Evolutionary conservation across 331 rosid genomes (phyloP), one percentile per base, ranked within the genome.

Genomic region (Phaseolus coccineus): DNA sequence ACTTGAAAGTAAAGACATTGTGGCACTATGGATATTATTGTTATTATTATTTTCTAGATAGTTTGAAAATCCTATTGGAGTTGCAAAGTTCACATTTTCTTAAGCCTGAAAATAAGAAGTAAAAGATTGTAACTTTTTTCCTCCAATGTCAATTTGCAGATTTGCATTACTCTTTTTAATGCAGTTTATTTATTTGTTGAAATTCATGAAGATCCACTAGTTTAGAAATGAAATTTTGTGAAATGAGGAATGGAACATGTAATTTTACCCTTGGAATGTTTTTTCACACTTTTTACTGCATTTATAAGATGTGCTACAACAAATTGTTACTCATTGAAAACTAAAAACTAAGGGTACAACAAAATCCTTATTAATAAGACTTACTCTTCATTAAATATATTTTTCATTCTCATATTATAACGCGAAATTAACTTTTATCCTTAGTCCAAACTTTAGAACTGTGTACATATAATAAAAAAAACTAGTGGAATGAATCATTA

Each of bases 1-100:
- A 30, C 28, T 71, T 46, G 64, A 68, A 39, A 48, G n/a, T 16
- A 37, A 13, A 25, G 55, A 66, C 5, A 10, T 40, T 73, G 44
- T 35, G 44, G 76, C 37, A 71, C 30, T 62, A 28, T n/a, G 15
- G 50, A 27, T 30, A 56, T 78, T 39, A 24, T 50, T 48, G 33
- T 22, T 56, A n/a, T 7, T 56, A 3, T 12, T 7, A 12, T 8
- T 8, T 66, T 42, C 28, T 63, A 69, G n/a, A 42, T 82, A 64
- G 61, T 77, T 8, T 42, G 13, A 0, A 35, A 8, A 42, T 42
- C 13, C 47, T 37, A 6, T 6, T 37, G 42, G 2, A 6, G 8
- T 37, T 37, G 8, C 42, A 37, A 37, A 37, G 42, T 37, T 37
- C 6, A 37, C 47, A 42, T 3, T 15, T 50, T 50, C 2, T 50